Evolutionary conservation across 139 green algal species (phyloP).

Genomic region (Chlorella sp.): DNA sequence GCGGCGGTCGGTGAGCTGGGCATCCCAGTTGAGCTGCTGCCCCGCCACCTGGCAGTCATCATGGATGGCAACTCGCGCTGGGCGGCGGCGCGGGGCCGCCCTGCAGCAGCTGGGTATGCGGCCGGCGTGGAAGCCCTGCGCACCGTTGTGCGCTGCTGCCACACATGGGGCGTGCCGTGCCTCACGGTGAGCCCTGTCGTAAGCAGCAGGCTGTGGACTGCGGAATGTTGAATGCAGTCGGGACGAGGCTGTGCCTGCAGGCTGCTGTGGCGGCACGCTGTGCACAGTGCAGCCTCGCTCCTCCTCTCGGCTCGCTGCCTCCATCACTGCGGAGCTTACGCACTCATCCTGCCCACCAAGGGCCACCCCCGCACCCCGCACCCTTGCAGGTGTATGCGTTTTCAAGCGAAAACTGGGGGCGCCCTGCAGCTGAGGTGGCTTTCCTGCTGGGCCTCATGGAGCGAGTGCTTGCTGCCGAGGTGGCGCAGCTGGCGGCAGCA

Average conservation of each 20-base stretch:
- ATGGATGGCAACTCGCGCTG: slow-evolving; percentile 84
- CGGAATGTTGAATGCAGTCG: no score
- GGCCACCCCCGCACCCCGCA: neutral
- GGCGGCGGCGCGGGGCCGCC: slow-evolving; percentile 46
- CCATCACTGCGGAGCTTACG: no score
- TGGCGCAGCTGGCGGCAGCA: slow-evolving; percentile 21
- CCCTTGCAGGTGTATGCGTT: slow-evolving; percentile 43
- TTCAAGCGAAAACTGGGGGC: slow-evolving; percentile 72
- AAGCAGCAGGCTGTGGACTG: no score
- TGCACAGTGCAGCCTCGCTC: no score
- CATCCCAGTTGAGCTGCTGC: neutral
- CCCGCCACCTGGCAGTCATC: slow-evolving; percentile 48
- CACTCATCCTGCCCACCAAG: neutral
- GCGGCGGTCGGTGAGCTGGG: neutral
- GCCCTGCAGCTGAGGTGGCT: slow-evolving; percentile 50
- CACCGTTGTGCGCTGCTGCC: slow-evolving; percentile 47
- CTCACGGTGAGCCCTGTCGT: slow-evolving; percentile 72
- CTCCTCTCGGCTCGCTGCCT: no score
- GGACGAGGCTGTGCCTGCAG: no score
- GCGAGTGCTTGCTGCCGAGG: slow-evolving; percentile 42
- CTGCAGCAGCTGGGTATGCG: slow-evolving; percentile 52
- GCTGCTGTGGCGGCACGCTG: no score
- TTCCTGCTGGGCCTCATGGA: slow-evolving; percentile 67
- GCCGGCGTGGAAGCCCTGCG: slow-evolving; percentile 60
- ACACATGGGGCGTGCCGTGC: slow-evolving; percentile 50